phyloP scores from a whole-genome alignment of 768 basidiomycete species.

The Tubosaeta sp. region DNA sequence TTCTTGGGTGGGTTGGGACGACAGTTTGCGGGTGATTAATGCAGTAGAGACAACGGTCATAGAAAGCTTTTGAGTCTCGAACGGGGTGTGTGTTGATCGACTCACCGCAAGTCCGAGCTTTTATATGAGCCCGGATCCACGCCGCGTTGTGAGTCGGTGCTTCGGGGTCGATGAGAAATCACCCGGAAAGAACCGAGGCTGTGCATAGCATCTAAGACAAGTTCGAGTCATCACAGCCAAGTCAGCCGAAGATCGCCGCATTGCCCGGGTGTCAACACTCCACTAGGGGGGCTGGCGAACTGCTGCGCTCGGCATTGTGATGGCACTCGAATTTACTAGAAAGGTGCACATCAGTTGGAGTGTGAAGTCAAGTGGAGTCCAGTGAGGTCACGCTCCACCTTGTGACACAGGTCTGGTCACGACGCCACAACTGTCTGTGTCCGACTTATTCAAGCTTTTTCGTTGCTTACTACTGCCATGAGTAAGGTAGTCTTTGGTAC shows the following conservation, averaged over 20 bases:
- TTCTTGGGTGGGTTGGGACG: constrained; percentile 18
- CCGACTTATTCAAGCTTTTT: neutral
- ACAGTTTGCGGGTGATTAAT: constrained; percentile 23
- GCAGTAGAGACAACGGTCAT: constrained; percentile 25
- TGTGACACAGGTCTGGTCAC: constrained; percentile 13
- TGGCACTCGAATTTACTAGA: constrained; percentile 1
- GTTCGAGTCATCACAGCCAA: neutral
- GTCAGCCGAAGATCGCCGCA: neutral
- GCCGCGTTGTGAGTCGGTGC: neutral
- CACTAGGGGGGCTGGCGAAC: neutral
- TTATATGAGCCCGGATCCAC: neutral
- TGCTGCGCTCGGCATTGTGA: neutral
- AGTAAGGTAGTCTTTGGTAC: constrained; percentile 73
- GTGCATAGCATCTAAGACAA: neutral
- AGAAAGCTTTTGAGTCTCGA: neutral
- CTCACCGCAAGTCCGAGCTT: neutral
- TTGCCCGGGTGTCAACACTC: neutral
- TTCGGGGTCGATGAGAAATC: neutral
- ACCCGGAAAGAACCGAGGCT: neutral
- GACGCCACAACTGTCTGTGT: constrained; percentile 1
- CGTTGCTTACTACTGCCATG: constrained; percentile 31
- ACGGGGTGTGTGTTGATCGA: neutral
- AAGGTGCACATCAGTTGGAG: neutral
- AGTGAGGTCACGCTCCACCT: neutral
- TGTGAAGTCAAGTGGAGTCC: neutral